Evolutionary conservation across 1,139 yeast genomes (phyloP).

Genomic region (Petasospora rhodanensis): DNA sequence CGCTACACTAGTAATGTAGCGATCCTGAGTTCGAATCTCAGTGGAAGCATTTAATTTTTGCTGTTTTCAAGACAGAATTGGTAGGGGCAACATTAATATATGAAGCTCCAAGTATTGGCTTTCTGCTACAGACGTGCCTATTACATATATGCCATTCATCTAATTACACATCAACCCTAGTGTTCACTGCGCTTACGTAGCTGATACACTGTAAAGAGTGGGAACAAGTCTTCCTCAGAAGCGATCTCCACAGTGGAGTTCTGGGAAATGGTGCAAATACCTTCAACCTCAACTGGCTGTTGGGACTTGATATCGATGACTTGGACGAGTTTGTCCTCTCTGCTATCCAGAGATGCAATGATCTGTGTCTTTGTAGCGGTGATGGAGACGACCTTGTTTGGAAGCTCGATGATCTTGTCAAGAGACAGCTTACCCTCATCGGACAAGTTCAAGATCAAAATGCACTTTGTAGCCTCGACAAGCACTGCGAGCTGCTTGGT

Average conservation of each 20-base stretch:
- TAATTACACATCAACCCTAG: no score
- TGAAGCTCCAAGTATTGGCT: no score
- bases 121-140: no score
- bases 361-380: slow-evolving; percentile 32
- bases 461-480: slow-evolving; percentile 52
- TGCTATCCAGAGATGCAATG: slow-evolving; percentile 43
- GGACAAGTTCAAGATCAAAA: slow-evolving; percentile 40
- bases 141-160: no score
- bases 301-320: slow-evolving; percentile 27
- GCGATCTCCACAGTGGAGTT: slow-evolving; percentile 27
- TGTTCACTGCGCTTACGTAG: slow-evolving; percentile 85
- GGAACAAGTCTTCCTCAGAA: slow-evolving; percentile 45
- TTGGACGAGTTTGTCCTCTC: slow-evolving; percentile 32
- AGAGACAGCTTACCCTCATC: slow-evolving; percentile 29
- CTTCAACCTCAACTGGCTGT: slow-evolving; percentile 22
- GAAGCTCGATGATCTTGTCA: slow-evolving; percentile 30
- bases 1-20: slow-evolving; percentile 40
- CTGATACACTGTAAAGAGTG: slow-evolving; percentile 58
- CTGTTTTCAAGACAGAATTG: no score
- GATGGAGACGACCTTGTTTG: slow-evolving; percentile 32
- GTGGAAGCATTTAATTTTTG: slow-evolving; percentile 31
- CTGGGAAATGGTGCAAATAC: slow-evolving; percentile 23
- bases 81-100: no score
- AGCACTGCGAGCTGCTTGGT: slow-evolving; percentile 37
- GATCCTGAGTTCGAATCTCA: slow-evolving; percentile 37